Evolutionary conservation across 176 grass and related monocot genomes (phyloP).

Genomic region (Phragmites australis): DNA sequence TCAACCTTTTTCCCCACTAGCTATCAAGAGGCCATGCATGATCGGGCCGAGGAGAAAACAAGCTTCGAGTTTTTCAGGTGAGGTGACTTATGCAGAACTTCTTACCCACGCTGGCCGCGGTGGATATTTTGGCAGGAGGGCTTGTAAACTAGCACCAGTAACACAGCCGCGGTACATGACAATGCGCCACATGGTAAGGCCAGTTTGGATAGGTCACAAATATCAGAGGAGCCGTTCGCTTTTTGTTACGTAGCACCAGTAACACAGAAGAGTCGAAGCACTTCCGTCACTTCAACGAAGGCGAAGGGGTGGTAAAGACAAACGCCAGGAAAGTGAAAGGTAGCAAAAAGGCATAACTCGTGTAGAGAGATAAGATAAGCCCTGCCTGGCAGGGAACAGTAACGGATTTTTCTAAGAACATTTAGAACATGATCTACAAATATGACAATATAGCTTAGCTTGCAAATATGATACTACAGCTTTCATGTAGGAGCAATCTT

Average conservation of each 20-base stretch:
- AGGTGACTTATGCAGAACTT: slow-evolving; percentile 7
- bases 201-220: slow-evolving; percentile 3
- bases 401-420: not conserved
- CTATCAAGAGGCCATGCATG: slow-evolving; percentile 3
- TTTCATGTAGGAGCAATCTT: no score
- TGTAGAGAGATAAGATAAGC: not conserved
- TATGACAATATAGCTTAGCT: no score
- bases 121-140: slow-evolving; percentile 16
- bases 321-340: not conserved
- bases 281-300: not conserved
- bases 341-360: not conserved
- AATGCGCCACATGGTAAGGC: not conserved
- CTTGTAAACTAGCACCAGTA: not conserved
- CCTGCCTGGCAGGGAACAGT: not conserved
- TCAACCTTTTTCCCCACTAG: no score
- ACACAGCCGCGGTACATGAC: not conserved
- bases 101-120: not conserved
- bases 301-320: not conserved
- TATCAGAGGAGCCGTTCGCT: not conserved
- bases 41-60: not conserved
- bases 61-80: not conserved
- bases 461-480: no score
- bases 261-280: not conserved
- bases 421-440: not conserved
- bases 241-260: not conserved